These are phyloP conservation scores for Juncus effusus DNA, from an alignment of 176 grass and related monocot genomes.

Conservation along the genomic window DNA sequence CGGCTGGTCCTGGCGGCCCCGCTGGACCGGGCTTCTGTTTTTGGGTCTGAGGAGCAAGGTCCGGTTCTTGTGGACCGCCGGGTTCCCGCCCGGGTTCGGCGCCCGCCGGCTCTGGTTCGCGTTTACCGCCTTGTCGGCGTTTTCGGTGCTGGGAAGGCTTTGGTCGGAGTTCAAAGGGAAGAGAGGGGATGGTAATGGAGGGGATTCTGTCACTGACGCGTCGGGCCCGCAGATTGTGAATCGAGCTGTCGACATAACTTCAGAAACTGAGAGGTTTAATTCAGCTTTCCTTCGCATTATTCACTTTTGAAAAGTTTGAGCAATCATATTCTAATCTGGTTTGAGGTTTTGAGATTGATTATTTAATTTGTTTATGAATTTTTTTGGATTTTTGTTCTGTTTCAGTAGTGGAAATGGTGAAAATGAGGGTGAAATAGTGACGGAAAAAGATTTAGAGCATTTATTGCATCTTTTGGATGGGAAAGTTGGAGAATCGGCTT, in stretches of 20 bases:
- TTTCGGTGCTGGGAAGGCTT: conserved; percentile 65
- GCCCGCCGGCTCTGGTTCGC: conserved; percentile 87
- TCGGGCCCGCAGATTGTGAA: neutral
- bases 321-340: neutral
- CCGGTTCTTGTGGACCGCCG: conserved; percentile 54
- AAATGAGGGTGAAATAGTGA: conserved; percentile 49
- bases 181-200: neutral
- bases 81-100: conserved; percentile 57
- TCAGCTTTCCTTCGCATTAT: neutral
- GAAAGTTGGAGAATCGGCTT: conserved; percentile 58
- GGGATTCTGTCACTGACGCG: neutral
- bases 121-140: conserved; percentile 90
- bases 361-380: neutral
- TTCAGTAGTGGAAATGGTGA: conserved; percentile 37
- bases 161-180: conserved; percentile 42
- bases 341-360: conserved; percentile 21
- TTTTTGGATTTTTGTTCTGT: neutral
- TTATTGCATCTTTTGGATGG: conserved; percentile 78
- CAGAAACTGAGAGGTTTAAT: conserved; percentile 3
- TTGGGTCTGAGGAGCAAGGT: conserved; percentile 70
- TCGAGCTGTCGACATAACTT: neutral
- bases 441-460: conserved; percentile 75
- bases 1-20: conserved; percentile 90
- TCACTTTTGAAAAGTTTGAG: neutral
- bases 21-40: conserved; percentile 88